Evolutionary conservation across 768 basidiomycete species (phyloP), one percentile per base, ranked within the genome.

Genomic region (Mycena floridula): DNA sequence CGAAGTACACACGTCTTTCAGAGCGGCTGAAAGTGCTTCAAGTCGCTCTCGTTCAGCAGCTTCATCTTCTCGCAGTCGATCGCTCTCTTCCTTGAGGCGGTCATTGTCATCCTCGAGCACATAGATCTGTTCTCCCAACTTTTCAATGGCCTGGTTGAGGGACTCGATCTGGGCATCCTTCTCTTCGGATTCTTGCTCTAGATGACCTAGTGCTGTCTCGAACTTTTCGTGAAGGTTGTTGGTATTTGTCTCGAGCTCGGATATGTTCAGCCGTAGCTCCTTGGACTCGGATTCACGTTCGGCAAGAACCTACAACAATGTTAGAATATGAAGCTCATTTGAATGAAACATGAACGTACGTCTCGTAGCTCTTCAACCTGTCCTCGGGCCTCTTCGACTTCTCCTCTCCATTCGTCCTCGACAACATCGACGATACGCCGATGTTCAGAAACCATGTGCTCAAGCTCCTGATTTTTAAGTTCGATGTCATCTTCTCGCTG

Each of bases 401-500:
- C 93, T 3, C 85, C 87, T 44, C 84, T 69, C 91, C 91, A 95
- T 54, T 89, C 88, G 35, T 82, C 77, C 54, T 90, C 88, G 6
- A 91, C 82, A 2, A 76, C 73, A 16, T 76, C 74, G 3, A 90
- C 77, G 43, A 88, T 83, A 23, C 77, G 72, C 42, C 81, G 73
- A 56, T 89, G 85, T 56, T 91, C 85, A 5, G 65, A 66, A 4
- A 91, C 73, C 37, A 95, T 60, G 39, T 93, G 87, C 3, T 86
- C 82, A 37, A 93, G 79, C 59, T 91, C 89, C 47, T 74, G 68
- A 45, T 76, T 76, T 67, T 86, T 85, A 59, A 82, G 67, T 42
- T 92, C 89, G 18, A 92, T 61, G 24, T 95, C 93, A 49, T 93
- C 87, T 54, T 94, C 88, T 62, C 80, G 86, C 61, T 89, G 82